phyloP scores from a whole-genome alignment of 2,329 filamentous ascomycete genomes.

The Exutisphaerella laricina region DNA sequence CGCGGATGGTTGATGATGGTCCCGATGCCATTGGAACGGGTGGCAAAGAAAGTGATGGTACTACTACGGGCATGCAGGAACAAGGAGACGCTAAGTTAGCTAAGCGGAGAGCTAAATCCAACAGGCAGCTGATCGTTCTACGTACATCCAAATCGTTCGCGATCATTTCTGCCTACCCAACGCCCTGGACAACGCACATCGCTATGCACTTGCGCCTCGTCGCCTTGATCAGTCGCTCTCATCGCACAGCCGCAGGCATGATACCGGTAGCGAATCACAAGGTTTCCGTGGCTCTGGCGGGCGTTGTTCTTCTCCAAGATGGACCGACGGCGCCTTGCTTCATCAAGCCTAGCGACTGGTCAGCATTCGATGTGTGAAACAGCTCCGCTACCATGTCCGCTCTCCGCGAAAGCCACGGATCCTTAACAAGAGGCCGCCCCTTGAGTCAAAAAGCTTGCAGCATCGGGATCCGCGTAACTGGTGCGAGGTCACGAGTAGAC shows the following conservation, averaged over 20 bases:
- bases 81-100: background rate
- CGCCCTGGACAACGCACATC: background rate
- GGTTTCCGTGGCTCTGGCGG: slow-evolving; percentile 12
- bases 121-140: background rate
- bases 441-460: slow-evolving; percentile 24
- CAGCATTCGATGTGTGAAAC: slow-evolving; percentile 17
- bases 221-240: background rate
- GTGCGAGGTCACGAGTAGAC: slow-evolving; percentile 6
- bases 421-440: slow-evolving; percentile 12
- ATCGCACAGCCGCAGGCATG: background rate
- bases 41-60: background rate
- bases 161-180: slow-evolving; percentile 5
- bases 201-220: background rate
- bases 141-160: background rate
- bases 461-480: background rate
- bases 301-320: slow-evolving; percentile 3
- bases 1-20: background rate
- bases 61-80: background rate
- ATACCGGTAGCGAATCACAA: slow-evolving; percentile 13
- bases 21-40: background rate
- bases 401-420: slow-evolving; percentile 12
- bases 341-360: slow-evolving; percentile 12
- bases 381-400: slow-evolving; percentile 13
- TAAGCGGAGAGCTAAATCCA: background rate
- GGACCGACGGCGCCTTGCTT: slow-evolving; percentile 9